These are phyloP conservation scores for Pseudognaphalium luteoalbum DNA, from an alignment of 129 eudicot species.

Conservation along the genomic window DNA sequence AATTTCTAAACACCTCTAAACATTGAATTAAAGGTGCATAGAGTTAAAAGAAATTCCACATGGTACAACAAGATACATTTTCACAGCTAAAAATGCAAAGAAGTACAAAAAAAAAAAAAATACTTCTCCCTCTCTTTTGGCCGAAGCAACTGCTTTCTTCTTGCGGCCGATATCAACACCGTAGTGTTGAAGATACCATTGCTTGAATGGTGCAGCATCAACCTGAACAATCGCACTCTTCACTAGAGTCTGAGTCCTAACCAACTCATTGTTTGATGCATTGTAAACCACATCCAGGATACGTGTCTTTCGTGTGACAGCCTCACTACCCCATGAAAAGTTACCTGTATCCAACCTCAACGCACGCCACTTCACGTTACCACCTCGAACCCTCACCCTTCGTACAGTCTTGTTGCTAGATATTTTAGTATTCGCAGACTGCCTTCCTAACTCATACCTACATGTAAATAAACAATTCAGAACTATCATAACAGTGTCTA, in stretches of 20 bases:
- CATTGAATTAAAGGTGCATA: neutral
- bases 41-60: neutral
- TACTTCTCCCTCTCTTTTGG: conserved; percentile 39
- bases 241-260: conserved; percentile 52
- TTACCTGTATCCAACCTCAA: conserved; percentile 59
- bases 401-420: conserved; percentile 58
- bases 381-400: conserved; percentile 53
- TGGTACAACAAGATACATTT: too few species aligned
- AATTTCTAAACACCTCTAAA: neutral
- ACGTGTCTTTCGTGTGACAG: conserved; percentile 59
- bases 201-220: conserved; percentile 62
- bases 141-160: conserved; percentile 16
- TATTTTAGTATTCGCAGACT: conserved; percentile 48
- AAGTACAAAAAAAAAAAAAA: neutral
- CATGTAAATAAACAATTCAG: neutral
- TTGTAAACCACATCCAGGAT: conserved; percentile 56
- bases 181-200: conserved; percentile 61
- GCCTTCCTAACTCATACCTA: conserved; percentile 58
- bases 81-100: neutral
- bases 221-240: conserved; percentile 58
- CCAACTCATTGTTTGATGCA: conserved; percentile 49
- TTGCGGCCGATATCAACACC: conserved; percentile 53
- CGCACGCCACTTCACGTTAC: conserved; percentile 59
- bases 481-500: too few species aligned
- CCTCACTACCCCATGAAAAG: conserved; percentile 62